Evolutionary conservation across 1,139 yeast genomes (phyloP), one percentile per base, ranked within the genome.

Genomic region (Candida buenavistaensis): DNA sequence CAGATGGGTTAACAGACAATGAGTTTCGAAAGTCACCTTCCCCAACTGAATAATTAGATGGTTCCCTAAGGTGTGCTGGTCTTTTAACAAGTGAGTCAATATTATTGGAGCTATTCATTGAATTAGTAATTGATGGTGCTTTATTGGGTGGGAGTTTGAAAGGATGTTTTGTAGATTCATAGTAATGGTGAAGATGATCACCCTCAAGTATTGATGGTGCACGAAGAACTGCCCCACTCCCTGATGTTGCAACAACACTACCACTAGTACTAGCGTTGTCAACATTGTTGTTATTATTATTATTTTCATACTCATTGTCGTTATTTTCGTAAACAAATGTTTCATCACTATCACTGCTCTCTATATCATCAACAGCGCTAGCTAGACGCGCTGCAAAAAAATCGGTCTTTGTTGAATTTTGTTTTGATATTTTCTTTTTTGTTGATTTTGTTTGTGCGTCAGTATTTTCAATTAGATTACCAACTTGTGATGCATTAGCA

Each of bases 321-420:
- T 60, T 62, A 37, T 78, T 76, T 50, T 89, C 97, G 55, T 90
- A 90, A 9, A 90, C 96, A 68, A 90, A 90, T 1, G 96, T 87
- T 57, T 92, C 97, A 48, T 89, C 96, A 27, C 90, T 80, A 55
- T 88, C 97, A 26, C 90, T 82, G 30, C 84, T 78, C 40, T 85
- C 89, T 16, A 78, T 88, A 49, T 88, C 96, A 48, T 87, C 96
- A 6, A 90, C 95, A 1, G 97, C 97, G 44, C 89, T 82, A 6
- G 97, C 97, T 43, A 90, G 67, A 49, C 84, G 84, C 1, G 97
- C 97, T 9, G 97, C 97, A 61, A 90, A 90, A 39, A 87, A 80
- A 52, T 90, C 97, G 0, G 96, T 92, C 53, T 89, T 77, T 4
- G 95, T 68, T 27, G 62, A 74, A 45, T 46, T 58, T 35, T 60